Evolutionary conservation across 805 yeast genomes (phyloP), one percentile per base, ranked within the genome.

Genomic region (Hanseniaspora valbyensis): DNA sequence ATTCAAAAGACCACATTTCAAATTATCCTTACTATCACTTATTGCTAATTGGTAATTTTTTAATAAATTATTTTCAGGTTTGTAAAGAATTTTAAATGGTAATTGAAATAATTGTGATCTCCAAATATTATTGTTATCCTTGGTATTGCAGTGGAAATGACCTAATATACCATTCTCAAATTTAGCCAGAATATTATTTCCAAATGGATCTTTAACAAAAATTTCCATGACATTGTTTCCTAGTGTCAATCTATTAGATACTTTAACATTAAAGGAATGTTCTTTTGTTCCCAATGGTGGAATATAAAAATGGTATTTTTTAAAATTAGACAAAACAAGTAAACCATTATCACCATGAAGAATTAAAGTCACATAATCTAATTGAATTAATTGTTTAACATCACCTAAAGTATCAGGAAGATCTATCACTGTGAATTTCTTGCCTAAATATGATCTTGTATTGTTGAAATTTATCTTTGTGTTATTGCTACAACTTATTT

Each of bases 361-460:
- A 1, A 87, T 76, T 39, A 84, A 70, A 0, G 95, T 87, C 25
- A 80, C 78, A 43, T 70, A 68, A 42, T 87, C 94, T 9, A 81
- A 75, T 2, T 88, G 81, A 21, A 73, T 64, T 0, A 81, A 81
- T 34, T 72, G 71, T 52, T 71, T 73, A 28, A 85, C 77, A 0
- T 65, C 50, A 7, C 50, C 42, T 5, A 56, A 49, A 32, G 29
- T 52, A 29, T 55, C 53, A 3, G 61, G 54, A 32, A 61, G 44
- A 18, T 58, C 58, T 2, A 59, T 26, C 6, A 52, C 52, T 13
- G 56, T 34, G 4, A 63, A 65, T 19, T 53, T 56, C 2, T 37
- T 25, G 2, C 57, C 53, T 10, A 61, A 49, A 38, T 57, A 54
- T 1, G 83, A 55, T 61, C 62, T 54, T 64, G 69, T 45, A 74